A percentile compares a stretch with the other conserved stretches of the same genome.
These are phyloP conservation scores for Candida lessepsii DNA, from an alignment of 805 yeast species.

Conservation along the genomic window DNA sequence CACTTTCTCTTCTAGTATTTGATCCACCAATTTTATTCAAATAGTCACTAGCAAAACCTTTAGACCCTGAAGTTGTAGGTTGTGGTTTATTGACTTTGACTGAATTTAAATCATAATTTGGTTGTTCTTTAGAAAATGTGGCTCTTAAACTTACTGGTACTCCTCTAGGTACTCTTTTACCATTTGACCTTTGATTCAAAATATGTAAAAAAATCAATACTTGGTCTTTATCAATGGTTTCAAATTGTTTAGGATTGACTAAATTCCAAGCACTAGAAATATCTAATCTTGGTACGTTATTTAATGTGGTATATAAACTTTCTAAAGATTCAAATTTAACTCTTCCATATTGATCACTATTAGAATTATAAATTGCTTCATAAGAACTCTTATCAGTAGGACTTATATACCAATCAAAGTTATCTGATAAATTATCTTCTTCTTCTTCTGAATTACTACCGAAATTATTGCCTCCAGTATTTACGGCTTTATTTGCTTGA, in stretches of 20 bases:
- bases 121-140: constrained; percentile 81
- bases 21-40: constrained; percentile 55
- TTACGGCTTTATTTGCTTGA: constrained; percentile 77
- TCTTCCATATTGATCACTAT: constrained; percentile 77
- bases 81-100: constrained; percentile 29
- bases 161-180: constrained; percentile 83
- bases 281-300: constrained; percentile 78
- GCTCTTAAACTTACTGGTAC: constrained; percentile 93
- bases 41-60: constrained; percentile 54
- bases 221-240: constrained; percentile 92
- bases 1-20: constrained; percentile 34
- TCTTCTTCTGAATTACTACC: constrained; percentile 51
- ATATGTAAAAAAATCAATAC: constrained; percentile 86
- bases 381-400: constrained; percentile 81
- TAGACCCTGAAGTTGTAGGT: constrained; percentile 15
- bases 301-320: constrained; percentile 65
- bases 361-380: constrained; percentile 71
- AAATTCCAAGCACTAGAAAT: constrained; percentile 90
- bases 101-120: constrained; percentile 61
- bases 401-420: constrained; percentile 95
- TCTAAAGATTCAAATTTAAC: constrained; percentile 70
- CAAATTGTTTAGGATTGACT: constrained; percentile 85
- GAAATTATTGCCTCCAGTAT: constrained; percentile 19
- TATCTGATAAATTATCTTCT: constrained; percentile 56
- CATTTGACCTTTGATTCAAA: constrained; percentile 83